Conservation (phyloP, 257 asterid genomes). For the Nicotiana noctiflora region DNA sequence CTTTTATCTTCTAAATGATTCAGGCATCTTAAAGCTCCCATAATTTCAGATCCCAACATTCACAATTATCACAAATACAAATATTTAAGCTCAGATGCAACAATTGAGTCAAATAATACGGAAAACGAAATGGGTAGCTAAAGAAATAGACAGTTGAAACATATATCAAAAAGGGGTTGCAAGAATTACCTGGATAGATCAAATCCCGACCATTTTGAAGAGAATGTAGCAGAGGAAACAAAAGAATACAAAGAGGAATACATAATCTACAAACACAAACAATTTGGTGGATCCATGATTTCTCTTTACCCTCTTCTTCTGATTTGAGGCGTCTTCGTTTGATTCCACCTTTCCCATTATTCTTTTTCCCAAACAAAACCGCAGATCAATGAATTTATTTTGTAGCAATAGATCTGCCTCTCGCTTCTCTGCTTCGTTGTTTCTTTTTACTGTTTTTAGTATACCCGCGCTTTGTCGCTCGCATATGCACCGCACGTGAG, state of each 20-base stretch:
- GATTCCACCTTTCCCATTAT: background rate
- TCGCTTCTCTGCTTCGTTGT: background rate
- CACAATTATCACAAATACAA: background rate
- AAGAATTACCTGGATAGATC: background rate
- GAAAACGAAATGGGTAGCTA: background rate
- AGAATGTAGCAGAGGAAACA: constrained; percentile 13
- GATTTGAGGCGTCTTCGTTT: background rate
- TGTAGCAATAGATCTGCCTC: background rate
- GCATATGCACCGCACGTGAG: background rate
- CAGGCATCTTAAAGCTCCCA: background rate
- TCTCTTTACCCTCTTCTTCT: background rate
- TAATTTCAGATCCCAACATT: background rate
- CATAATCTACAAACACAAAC: constrained; percentile 26
- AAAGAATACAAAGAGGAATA: constrained; percentile 1
- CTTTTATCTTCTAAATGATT: background rate
- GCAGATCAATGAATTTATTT: background rate
- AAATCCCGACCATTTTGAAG: constrained; percentile 1
- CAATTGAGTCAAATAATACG: background rate
- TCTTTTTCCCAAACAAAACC: background rate
- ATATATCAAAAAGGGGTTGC: background rate
- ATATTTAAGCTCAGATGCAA: background rate
- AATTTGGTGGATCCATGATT: constrained; percentile 30
- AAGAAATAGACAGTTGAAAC: background rate
- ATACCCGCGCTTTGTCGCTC: background rate
- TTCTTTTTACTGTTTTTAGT: background rate